Conservation (phyloP, 2,329 filamentous ascomycete species). For the Fusarium metavorans region DNA sequence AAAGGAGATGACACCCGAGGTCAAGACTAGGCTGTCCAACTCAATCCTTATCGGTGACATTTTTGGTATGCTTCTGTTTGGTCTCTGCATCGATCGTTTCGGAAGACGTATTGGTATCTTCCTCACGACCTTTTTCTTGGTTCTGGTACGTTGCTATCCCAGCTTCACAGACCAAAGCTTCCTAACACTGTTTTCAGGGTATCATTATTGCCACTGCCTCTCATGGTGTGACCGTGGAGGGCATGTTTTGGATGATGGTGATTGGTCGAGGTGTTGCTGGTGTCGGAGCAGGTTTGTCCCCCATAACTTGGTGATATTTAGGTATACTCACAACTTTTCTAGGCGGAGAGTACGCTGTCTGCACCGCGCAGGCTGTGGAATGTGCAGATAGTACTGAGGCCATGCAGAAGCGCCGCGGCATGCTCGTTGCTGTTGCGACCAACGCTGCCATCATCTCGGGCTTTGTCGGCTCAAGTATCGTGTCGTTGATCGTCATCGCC, state of each 20-base stretch:
- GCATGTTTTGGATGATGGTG: slow-evolving; percentile 67
- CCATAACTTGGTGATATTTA: slow-evolving; percentile 20
- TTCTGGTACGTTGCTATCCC: background rate
- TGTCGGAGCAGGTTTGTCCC: slow-evolving; percentile 60
- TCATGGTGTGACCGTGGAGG: slow-evolving; percentile 57
- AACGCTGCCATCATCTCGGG: slow-evolving; percentile 49
- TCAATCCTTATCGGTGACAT: slow-evolving; percentile 6
- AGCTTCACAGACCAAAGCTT: background rate
- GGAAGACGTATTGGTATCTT: slow-evolving; percentile 6
- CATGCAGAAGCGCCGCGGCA: slow-evolving; percentile 6
- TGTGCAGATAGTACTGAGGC: slow-evolving; percentile 3
- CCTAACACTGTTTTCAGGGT: background rate
- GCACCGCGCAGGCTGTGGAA: background rate
- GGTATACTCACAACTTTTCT: too few species aligned
- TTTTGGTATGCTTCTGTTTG: slow-evolving; percentile 8
- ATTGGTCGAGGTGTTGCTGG: slow-evolving; percentile 62
- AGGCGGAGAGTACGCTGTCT: background rate
- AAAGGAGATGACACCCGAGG: background rate
- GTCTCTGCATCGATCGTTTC: slow-evolving; percentile 7
- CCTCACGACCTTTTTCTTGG: slow-evolving; percentile 7
- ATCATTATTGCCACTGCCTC: slow-evolving; percentile 59
- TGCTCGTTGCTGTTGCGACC: slow-evolving; percentile 4
- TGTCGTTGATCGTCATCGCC: slow-evolving; percentile 48
- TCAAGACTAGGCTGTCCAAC: slow-evolving; percentile 6
- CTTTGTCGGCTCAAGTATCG: slow-evolving; percentile 60